Base-by-base conservation (phyloP, 345 rosid species). In the Syzygium aqueum region DNA sequence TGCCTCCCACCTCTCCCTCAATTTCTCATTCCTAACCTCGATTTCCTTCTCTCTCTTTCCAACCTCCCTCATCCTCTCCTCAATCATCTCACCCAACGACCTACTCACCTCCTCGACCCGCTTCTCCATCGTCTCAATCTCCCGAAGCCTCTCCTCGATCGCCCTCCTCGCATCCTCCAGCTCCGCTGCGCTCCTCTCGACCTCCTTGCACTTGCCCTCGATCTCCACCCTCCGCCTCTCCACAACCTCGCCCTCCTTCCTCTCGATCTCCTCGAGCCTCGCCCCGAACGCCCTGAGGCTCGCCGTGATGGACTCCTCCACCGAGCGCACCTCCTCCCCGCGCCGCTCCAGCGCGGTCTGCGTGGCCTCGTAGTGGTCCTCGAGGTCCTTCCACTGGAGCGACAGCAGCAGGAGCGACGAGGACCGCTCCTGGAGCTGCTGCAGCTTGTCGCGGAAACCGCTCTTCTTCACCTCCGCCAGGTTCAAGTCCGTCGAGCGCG, bases 381-480 rank as follows among this genome's bases (percentile, higher is more conserved):
- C 95, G 27, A 94, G 87, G 8, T 93, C 95, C 73, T 95, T 87
- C 94, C 93, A 91, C 40, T 91, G 93, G 73, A 91, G 67, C 27
- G 91, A 85, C 53, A 95, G 91, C 11, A 65, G 67, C 56, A 93
- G 52, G 85, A 94, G 21, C 16, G 95, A 94, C 85, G 92, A 89
- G 82, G 92, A 93, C 28, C 88, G 83, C 7, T 89, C 88, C 22
- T 91, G 90, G 43, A 93, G 88, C 53, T 90, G 87, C 56, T 88
- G 77, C 51, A 94, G 59, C 37, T 93, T 86, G 85, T 46, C 87
- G 50, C 91, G 86, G 6, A 92, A 28, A 54, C 49, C 82, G 5
- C 86, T 51, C 84, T 17, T 80, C 85, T 85, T 90, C 84, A 85
- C 25, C 28, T 89, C 88, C 23, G 33, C 49, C 16, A 88, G 59